Base-by-base conservation (phyloP, 2,329 filamentous ascomycete species). In the Alternaria arbusti region DNA sequence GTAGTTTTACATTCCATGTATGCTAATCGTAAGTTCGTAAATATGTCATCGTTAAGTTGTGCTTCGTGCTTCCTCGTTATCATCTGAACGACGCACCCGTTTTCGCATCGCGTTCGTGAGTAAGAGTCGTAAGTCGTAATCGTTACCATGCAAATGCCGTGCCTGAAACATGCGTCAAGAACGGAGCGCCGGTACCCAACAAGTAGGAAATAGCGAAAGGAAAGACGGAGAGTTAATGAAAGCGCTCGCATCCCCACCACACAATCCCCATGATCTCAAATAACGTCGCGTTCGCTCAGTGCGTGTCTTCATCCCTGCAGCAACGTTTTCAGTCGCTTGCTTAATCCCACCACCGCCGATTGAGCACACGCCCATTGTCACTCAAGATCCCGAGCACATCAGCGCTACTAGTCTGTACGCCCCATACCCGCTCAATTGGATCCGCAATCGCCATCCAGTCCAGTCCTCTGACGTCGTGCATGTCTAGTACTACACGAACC, bases 361-460 rank as follows among this genome's bases (percentile, higher is more conserved):
- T 67, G 4, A 75, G 46, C 8, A 79, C 66, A 47, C 79, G 70
- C n/a, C 79, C 79, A 47, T 80, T 78, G 28, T 72, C 70, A 46
- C 70, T 70, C 66, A 81, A 57, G 32, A 81, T 79, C 23, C 66
- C 74, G 17, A 81, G 60, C 9, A 81, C 77, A 58, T 77, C 76
- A 2, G 74, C 77, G 65, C 73, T 77, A 23, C 70, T 71, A 17
- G 78, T 79, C 28, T 68, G 66, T 32, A 78, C 69, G 1, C 77
- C 76, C 73, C 77, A 80, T 6, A 76, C 62, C 23, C 77, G 66
- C 68, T 73, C 70, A 46, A 81, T 69, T 10, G 74, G 72, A 54
- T 76, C 76, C 6, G 76, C 74, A 50, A 81, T 79, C n/a, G 69
- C 72, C 69, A 71, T 79, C 79, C 79, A 81, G 56, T 75, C 74